phyloP scores from a whole-genome alignment of 352 stramenopile genomes.

The Phytophthora chlamydospora region DNA sequence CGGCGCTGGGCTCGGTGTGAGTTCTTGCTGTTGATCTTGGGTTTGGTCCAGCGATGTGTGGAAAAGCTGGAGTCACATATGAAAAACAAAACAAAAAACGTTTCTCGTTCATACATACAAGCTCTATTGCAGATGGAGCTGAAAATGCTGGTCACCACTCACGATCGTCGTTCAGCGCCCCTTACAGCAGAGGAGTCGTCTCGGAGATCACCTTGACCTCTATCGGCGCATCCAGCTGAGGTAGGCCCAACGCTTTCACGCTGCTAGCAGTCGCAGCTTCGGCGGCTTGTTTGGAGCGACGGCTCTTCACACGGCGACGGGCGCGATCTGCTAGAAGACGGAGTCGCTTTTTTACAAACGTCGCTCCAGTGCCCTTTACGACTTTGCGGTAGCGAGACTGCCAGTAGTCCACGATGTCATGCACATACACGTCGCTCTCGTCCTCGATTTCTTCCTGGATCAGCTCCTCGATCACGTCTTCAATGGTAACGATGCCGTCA shows the following conservation, averaged over 20 bases:
- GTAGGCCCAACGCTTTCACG: slow-evolving; percentile 10
- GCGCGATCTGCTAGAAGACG: slow-evolving; percentile 44
- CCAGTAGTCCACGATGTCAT: slow-evolving; percentile 73
- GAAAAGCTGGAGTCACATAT: too few species aligned
- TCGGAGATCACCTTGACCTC: slow-evolving; percentile 60
- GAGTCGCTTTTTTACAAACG: slow-evolving; percentile 51
- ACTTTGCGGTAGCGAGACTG: slow-evolving; percentile 34
- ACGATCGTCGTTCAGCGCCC: neutral
- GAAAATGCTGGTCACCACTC: too few species aligned
- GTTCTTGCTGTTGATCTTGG: too few species aligned
- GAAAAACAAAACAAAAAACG: too few species aligned
- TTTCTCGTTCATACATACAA: neutral
- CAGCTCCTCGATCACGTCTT: slow-evolving; percentile 94
- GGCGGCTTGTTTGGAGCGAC: slow-evolving; percentile 36
- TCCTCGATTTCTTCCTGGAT: slow-evolving; percentile 94
- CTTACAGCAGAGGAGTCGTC: slow-evolving; percentile 51
- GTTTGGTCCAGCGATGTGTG: neutral
- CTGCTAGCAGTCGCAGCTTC: slow-evolving; percentile 21
- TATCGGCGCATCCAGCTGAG: slow-evolving; percentile 36
- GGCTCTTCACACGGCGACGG: slow-evolving; percentile 45
- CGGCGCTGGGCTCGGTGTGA: too few species aligned
- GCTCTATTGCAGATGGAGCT: neutral
- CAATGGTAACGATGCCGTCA: slow-evolving; percentile 92
- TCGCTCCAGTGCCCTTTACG: slow-evolving; percentile 37
- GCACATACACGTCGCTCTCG: slow-evolving; percentile 84